A percentile compares a stretch with the other conserved stretches of the same genome.
Conservation (phyloP, 148 eudicot species). For the Nyssa sinensis region DNA sequence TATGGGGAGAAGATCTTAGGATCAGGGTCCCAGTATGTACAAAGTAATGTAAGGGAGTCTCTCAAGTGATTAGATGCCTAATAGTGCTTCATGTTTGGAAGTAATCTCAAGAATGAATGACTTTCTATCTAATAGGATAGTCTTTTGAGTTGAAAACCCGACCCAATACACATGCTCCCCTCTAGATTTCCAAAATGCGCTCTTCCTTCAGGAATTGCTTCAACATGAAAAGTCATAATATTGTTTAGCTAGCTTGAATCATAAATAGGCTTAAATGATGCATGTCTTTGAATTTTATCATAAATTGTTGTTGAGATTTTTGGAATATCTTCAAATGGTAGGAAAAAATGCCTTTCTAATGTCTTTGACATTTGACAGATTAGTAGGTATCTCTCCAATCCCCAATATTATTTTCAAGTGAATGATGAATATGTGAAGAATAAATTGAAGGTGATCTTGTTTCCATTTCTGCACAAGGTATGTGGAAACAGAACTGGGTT, state of each 20-base stretch:
- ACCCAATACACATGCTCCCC: too few species aligned
- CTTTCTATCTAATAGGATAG: too few species aligned
- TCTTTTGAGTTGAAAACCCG: too few species aligned
- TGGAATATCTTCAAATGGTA: not conserved
- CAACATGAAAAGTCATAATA: too few species aligned
- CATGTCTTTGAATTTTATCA: too few species aligned
- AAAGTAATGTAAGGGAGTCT: slow-evolving; percentile 6
- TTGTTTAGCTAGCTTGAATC: too few species aligned
- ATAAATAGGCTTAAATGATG: too few species aligned
- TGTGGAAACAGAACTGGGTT: not conserved
- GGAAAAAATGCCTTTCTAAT: not conserved
- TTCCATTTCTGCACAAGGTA: slow-evolving; percentile 30
- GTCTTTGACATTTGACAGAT: not conserved
- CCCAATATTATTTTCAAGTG: slow-evolving; percentile 28
- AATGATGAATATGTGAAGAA: slow-evolving; percentile 27
- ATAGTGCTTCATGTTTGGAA: too few species aligned
- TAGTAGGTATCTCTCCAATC: slow-evolving; percentile 20
- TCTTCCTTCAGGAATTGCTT: too few species aligned
- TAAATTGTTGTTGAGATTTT: not conserved
- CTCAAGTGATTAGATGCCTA: too few species aligned
- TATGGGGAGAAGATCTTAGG: slow-evolving; percentile 7
- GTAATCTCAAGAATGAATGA: too few species aligned
- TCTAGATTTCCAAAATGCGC: too few species aligned
- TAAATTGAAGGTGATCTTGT: slow-evolving; percentile 24
- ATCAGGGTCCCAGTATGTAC: slow-evolving; percentile 9